Evolutionary conservation across 345 rosid species (phyloP), one percentile per base, ranked within the genome.

Genomic region (Isatis tinctoria): DNA sequence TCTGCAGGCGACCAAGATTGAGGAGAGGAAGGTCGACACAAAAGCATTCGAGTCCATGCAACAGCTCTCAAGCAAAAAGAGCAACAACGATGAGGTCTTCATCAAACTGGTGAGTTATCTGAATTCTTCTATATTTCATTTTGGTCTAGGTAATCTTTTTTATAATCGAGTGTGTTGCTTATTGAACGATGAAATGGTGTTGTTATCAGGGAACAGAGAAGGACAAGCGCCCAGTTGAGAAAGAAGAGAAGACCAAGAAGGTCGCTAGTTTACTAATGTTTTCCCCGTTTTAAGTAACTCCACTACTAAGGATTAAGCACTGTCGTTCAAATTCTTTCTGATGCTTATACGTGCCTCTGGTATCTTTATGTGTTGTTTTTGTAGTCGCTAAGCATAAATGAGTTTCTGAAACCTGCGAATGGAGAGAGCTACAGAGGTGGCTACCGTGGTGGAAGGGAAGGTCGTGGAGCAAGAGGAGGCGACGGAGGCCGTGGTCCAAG

Each of bases 401-500:
- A 87, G 74, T 90, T 87, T 80, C 78, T 87, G 84, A 90, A 84
- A 81, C 91, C 92, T 52, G 85, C 84, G 45, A 86, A 87, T 51
- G 90, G 90, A 35, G 89, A 82, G 32, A 82, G 67, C 24, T 74
- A 32, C 79, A 76, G 82, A 32, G 81, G 89, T 3, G 85, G 92
- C 0, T 82, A 85, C 1, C 84, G 87, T 2, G 88, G 86, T 1
- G 83, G 87, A 4, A 88, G 83, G 0, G 84, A 80, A 5, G 71
- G 72, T 32, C 83, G 92, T 4, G 81, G 44, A 11, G 26, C 82
- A 28, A 74, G 88, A 69, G 88, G 84, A 2, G 74, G 35, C 9
- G 66, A 3, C 11, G 59, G 85, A 67, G 75, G 75, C 26, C 58
- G 58, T 52, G 58, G 58, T 24, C 9, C 35, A 27, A 53, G 59